phyloP scores from a whole-genome alignment of 2,329 filamentous ascomycete species.

The Penicillium sp. region DNA sequence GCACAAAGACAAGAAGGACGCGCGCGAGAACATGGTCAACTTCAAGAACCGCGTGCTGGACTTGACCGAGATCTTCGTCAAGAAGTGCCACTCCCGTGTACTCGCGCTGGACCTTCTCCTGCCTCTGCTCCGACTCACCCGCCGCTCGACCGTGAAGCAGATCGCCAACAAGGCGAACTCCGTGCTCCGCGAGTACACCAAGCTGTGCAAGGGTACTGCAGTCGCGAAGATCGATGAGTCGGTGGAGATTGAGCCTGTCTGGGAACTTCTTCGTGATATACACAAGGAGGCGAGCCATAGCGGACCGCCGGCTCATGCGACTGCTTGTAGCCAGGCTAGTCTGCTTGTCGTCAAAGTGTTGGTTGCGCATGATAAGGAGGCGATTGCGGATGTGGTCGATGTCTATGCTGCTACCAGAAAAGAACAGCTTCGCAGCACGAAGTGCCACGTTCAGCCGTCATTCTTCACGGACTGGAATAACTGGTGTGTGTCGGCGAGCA shows the following conservation, averaged over 20 bases:
- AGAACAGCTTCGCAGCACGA: conserved; percentile 56
- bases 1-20: conserved; percentile 82
- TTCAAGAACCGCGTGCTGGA: conserved; percentile 95
- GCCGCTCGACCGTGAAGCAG: conserved; percentile 72
- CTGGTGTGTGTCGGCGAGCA: conserved; percentile 58
- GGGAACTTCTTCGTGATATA: conserved; percentile 61
- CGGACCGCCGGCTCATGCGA: conserved; percentile 66
- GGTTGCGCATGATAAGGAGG: conserved; percentile 48
- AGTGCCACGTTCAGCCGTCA: conserved; percentile 59
- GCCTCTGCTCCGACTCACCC: conserved; percentile 72
- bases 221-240: conserved; percentile 41
- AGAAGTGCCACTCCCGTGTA: conserved; percentile 67
- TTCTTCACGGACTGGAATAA: conserved; percentile 74
- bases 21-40: conserved; percentile 82
- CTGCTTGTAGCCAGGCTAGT: conserved; percentile 65
- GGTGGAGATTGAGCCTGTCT: conserved; percentile 44
- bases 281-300: conserved; percentile 61
- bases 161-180: conserved; percentile 69
- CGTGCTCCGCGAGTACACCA: conserved; percentile 71
- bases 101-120: conserved; percentile 68
- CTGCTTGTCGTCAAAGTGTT: conserved; percentile 45
- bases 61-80: conserved; percentile 78
- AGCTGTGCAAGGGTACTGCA: conserved; percentile 55
- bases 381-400: conserved; percentile 56
- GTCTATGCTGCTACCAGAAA: conserved; percentile 64